A percentile compares a stretch with the other conserved stretches of the same genome.
Conservation (phyloP, 2,329 filamentous ascomycete species). For the Pseudopithomyces maydicus region DNA sequence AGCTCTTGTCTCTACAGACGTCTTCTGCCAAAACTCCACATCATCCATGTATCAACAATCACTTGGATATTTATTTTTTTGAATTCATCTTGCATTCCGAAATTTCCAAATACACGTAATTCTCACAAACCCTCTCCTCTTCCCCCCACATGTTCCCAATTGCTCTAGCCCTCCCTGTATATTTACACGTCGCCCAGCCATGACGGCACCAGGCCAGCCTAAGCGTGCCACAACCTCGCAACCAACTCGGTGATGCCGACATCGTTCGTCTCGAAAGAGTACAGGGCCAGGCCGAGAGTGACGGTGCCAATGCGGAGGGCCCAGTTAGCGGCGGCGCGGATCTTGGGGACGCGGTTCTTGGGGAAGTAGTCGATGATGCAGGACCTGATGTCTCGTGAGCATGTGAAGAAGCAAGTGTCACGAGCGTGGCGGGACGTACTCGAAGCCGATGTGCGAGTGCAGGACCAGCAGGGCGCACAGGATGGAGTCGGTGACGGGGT, state of each 20-base stretch:
- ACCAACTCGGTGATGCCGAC: constrained; percentile 90
- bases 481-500: constrained; percentile 84
- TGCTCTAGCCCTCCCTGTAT: neutral
- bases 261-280: constrained; percentile 99
- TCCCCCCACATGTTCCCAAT: neutral
- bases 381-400: constrained; percentile 51
- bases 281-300: constrained; percentile 83
- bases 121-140: neutral
- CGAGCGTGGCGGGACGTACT: constrained; percentile 56
- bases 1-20: neutral
- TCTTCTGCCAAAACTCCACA: neutral
- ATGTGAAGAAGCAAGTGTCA: neutral
- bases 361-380: constrained; percentile 93
- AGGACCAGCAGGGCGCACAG: constrained; percentile 83
- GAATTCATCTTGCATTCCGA: constrained; percentile 2
- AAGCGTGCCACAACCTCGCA: constrained; percentile 88
- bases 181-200: neutral
- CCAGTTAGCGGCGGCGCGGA: constrained; percentile 74
- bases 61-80: neutral
- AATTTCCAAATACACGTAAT: constrained; percentile 3
- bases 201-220: constrained; percentile 18
- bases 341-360: constrained; percentile 67
- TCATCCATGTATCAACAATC: neutral
- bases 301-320: constrained; percentile 77
- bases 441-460: constrained; percentile 95